Conservation (phyloP, 2,329 filamentous ascomycete genomes). For the Xylariaceae sp. region DNA sequence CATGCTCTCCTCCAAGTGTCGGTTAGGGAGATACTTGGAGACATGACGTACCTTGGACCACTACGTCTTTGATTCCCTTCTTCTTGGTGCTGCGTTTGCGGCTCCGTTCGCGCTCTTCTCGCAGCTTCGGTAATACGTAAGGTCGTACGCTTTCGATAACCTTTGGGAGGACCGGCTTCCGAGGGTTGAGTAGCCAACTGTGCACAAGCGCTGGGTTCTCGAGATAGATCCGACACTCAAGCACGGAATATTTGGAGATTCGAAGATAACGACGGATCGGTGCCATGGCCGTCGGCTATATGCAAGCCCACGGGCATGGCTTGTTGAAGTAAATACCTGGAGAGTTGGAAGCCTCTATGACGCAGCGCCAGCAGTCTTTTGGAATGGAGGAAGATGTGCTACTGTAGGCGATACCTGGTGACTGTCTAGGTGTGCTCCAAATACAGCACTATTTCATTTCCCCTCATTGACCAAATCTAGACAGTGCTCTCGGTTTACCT, state of each 20-base stretch:
- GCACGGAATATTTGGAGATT: conserved; percentile 86
- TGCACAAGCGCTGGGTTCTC: conserved; percentile 80
- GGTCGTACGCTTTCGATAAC: conserved; percentile 83
- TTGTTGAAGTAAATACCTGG: too few species aligned
- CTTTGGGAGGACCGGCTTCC: conserved; percentile 69
- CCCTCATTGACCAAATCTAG: too few species aligned
- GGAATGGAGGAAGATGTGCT: too few species aligned
- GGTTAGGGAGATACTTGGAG: conserved; percentile 14
- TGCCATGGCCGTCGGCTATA: conserved; percentile 55
- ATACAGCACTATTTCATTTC: too few species aligned
- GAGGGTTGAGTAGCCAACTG: conserved; percentile 76
- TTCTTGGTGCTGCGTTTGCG: conserved; percentile 65
- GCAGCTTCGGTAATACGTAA: conserved; percentile 81
- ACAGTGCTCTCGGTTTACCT: too few species aligned
- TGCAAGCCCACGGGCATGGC: too few species aligned
- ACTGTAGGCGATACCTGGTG: too few species aligned
- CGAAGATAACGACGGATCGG: conserved; percentile 84
- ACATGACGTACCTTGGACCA: conserved; percentile 61
- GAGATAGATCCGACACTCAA: conserved; percentile 96
- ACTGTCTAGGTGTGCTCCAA: too few species aligned
- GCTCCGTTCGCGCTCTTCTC: conserved; percentile 61
- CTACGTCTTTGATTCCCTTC: conserved; percentile 80
- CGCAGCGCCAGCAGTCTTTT: too few species aligned
- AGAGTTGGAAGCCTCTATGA: too few species aligned
- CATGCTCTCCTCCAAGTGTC: conserved; percentile 11